Conservation (phyloP, 345 rosid species). For the Mercurialis annua region DNA sequence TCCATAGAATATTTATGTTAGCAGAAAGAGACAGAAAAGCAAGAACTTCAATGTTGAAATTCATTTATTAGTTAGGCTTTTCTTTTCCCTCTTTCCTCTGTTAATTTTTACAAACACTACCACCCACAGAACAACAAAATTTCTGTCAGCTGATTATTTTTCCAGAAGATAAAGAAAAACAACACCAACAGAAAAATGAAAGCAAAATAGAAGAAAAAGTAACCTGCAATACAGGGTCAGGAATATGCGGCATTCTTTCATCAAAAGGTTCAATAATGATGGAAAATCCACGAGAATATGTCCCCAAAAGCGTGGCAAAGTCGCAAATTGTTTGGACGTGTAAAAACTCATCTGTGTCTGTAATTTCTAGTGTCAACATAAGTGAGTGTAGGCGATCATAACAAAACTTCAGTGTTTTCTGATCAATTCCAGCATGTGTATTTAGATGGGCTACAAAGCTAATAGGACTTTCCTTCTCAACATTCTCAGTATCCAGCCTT, state of each 20-base stretch:
- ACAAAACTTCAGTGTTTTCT: constrained; percentile 89
- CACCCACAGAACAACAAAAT: not conserved
- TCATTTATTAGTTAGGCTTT: not conserved
- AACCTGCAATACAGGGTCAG: constrained; percentile 95
- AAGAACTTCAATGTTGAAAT: not conserved
- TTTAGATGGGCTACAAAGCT: constrained; percentile 65
- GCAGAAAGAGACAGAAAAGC: not conserved
- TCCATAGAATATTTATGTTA: not conserved
- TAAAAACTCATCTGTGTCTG: constrained; percentile 91
- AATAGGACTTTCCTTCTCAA: constrained; percentile 94
- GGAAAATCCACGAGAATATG: constrained; percentile 87
- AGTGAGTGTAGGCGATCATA: constrained; percentile 95
- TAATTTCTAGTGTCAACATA: constrained; percentile 88
- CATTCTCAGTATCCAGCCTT: constrained; percentile 76
- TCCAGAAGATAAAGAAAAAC: not conserved
- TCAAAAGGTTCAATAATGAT: constrained; percentile 94
- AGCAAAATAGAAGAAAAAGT: constrained; percentile 13
- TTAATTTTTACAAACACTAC: not conserved
- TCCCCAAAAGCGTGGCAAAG: constrained; percentile 94
- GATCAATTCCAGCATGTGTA: constrained; percentile 90
- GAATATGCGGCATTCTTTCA: constrained; percentile 98
- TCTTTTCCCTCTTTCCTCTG: not conserved
- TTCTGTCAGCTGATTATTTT: not conserved
- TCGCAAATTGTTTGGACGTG: constrained; percentile 94
- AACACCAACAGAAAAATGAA: not conserved